Percentiles rank a stretch among this genome's conserved stretches.
Conservation (phyloP, 352 stramenopile species). For the Globisporangium recalcitrans region DNA sequence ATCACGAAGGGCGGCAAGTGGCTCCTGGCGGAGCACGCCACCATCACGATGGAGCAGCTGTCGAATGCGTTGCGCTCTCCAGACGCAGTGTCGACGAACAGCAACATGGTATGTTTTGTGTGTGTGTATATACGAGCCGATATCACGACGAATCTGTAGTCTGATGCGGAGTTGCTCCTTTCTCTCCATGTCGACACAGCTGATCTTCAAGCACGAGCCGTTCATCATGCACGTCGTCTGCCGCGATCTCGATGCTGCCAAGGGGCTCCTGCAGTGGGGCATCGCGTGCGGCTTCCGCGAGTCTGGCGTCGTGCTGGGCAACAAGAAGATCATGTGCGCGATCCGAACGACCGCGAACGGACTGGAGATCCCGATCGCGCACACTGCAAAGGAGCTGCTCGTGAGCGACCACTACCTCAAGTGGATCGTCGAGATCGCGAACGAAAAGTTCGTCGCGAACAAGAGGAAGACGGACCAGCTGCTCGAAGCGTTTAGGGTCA, state of each 20-base stretch:
- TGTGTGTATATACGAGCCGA: neutral
- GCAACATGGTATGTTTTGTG: slow-evolving; percentile 55
- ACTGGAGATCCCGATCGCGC: slow-evolving; percentile 84
- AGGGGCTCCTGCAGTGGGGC: slow-evolving; percentile 78
- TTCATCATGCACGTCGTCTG: slow-evolving; percentile 92
- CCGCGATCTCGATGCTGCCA: slow-evolving; percentile 66
- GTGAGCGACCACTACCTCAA: slow-evolving; percentile 62
- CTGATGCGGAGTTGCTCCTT: neutral
- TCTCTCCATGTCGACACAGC: slow-evolving; percentile 13
- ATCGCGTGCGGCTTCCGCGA: slow-evolving; percentile 84
- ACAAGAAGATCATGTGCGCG: slow-evolving; percentile 87
- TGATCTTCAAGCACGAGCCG: slow-evolving; percentile 89
- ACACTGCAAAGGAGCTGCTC: slow-evolving; percentile 39
- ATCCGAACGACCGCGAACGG: slow-evolving; percentile 86
- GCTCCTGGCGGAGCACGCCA: slow-evolving; percentile 78
- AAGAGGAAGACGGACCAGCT: slow-evolving; percentile 67
- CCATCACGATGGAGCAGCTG: slow-evolving; percentile 70
- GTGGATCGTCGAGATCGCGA: slow-evolving; percentile 77
- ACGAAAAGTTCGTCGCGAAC: slow-evolving; percentile 83
- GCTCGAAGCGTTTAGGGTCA: slow-evolving; percentile 45
- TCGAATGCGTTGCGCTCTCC: slow-evolving; percentile 33
- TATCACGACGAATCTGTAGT: too few species aligned
- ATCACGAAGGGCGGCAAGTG: slow-evolving; percentile 89
- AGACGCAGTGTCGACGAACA: slow-evolving; percentile 26
- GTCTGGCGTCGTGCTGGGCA: slow-evolving; percentile 84